Conservation (phyloP, 805 yeast species). For the Saccharomycopsis microspora region DNA sequence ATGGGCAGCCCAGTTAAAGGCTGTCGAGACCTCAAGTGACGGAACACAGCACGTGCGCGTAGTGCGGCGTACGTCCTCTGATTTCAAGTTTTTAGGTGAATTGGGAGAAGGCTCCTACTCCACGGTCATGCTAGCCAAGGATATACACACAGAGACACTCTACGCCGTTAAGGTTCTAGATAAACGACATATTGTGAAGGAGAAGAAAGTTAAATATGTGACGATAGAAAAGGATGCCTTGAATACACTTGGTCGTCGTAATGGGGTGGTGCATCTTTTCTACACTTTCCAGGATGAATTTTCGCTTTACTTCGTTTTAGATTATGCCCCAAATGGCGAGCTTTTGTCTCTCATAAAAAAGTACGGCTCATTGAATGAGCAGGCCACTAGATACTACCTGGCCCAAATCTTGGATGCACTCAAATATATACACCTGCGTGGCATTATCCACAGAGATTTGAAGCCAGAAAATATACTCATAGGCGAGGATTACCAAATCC, state of each 20-base stretch:
- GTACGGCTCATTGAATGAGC: conserved; percentile 61
- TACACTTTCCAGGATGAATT: conserved; percentile 74
- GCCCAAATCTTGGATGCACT: conserved; percentile 71
- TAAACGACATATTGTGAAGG: conserved; percentile 67
- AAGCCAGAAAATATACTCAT: conserved; percentile 75
- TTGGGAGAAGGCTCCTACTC: conserved; percentile 96
- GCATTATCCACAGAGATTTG: conserved; percentile 71
- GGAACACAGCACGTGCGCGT: conserved; percentile 5
- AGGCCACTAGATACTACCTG: conserved; percentile 52
- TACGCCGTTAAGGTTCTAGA: conserved; percentile 72
- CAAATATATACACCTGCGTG: conserved; percentile 59
- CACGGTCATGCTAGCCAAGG: conserved; percentile 80
- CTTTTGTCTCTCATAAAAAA: conserved; percentile 54
- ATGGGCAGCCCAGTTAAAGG: conserved; percentile 16
- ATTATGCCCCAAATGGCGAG: conserved; percentile 76
- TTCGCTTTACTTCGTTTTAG: conserved; percentile 63
- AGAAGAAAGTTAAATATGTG: conserved; percentile 76
- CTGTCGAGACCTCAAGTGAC: conserved; percentile 6
- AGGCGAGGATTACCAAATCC: conserved; percentile 47
- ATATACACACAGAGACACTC: conserved; percentile 60
- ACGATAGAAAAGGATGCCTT: conserved; percentile 75
- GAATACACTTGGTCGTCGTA: conserved; percentile 48
- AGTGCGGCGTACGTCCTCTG: conserved; percentile 23
- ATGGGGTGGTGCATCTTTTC: conserved; percentile 56
- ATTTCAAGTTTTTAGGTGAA: conserved; percentile 78